Evolutionary conservation across 108 stramenopile species (phyloP).

Genomic region (Cyclostephanos invisitatus): DNA sequence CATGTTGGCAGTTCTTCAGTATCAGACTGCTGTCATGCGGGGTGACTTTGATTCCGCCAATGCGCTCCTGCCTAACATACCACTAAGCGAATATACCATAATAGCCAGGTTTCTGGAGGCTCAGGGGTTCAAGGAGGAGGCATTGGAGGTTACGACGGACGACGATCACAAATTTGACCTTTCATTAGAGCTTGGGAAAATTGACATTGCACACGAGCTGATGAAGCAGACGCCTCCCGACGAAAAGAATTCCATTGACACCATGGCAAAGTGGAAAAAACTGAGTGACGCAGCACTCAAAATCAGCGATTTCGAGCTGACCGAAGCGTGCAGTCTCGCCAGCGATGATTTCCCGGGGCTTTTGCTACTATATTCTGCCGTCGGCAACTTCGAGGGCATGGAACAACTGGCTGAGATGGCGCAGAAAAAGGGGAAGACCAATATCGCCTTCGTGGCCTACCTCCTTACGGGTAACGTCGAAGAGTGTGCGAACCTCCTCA

Average conservation of each 20-base stretch:
- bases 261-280: conserved; percentile 96
- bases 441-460: conserved; percentile 94
- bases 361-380: conserved; percentile 92
- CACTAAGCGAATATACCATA: conserved; percentile 89
- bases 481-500: conserved; percentile 90
- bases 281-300: conserved; percentile 96
- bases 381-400: conserved; percentile 92
- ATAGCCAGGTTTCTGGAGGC: conserved; percentile 97
- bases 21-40: conserved; percentile 99
- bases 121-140: conserved; percentile 99
- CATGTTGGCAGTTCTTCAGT: conserved; percentile 91
- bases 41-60: conserved; percentile 98
- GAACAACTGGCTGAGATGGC: conserved; percentile 83
- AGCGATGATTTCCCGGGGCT: conserved; percentile 93
- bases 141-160: conserved; percentile 93
- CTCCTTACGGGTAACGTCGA: conserved; percentile 92
- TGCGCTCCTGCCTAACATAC: conserved; percentile 89
- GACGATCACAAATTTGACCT: conserved; percentile 98
- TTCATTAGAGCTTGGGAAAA: conserved; percentile 92
- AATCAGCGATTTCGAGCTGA: conserved; percentile 91
- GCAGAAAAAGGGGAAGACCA: conserved; percentile 80
- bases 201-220: conserved; percentile 83
- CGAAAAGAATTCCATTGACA: conserved; percentile 91
- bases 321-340: conserved; percentile 88
- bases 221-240: conserved; percentile 83